Evolutionary conservation across 164 flowering plant genomes (phyloP).

Genomic region (Berberis vulgaris): DNA sequence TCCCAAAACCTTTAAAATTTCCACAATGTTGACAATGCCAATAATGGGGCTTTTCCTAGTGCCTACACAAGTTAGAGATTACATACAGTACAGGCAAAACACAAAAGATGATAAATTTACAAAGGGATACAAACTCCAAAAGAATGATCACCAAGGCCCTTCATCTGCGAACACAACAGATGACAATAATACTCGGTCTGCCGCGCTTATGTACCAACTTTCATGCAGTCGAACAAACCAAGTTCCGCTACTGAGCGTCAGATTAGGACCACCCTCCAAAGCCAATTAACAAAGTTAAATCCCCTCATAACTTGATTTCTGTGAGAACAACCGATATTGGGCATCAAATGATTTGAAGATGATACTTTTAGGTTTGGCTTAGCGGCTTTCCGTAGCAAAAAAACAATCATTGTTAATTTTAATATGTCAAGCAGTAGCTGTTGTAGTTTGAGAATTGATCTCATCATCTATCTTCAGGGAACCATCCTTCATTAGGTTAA

Average conservation of each 20-base stretch:
- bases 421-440: conserved; percentile 30
- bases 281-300: not conserved
- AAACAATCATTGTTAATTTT: conserved; percentile 2
- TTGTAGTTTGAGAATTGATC: conserved; percentile 40
- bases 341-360: not conserved
- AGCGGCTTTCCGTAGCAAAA: conserved; percentile 1
- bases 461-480: conserved; percentile 68
- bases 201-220: not conserved
- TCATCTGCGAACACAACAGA: not conserved
- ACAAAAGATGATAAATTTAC: too few relatives aligned
- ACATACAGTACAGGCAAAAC: too few relatives aligned
- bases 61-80: too few relatives aligned
- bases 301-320: not conserved
- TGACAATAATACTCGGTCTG: not conserved
- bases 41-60: too few relatives aligned
- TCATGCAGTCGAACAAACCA: conserved; percentile 4
- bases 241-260: not conserved
- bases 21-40: too few relatives aligned
- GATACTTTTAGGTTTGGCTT: not conserved
- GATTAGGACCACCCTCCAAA: not conserved
- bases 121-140: not conserved
- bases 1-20: too few relatives aligned
- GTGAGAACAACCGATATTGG: not conserved
- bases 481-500: conserved; percentile 94
- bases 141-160: not conserved